A percentile compares a stretch with the other conserved stretches of the same genome.
phyloP scores from a whole-genome alignment of 306 rosid genomes.

The Gynostemma pentaphyllum region DNA sequence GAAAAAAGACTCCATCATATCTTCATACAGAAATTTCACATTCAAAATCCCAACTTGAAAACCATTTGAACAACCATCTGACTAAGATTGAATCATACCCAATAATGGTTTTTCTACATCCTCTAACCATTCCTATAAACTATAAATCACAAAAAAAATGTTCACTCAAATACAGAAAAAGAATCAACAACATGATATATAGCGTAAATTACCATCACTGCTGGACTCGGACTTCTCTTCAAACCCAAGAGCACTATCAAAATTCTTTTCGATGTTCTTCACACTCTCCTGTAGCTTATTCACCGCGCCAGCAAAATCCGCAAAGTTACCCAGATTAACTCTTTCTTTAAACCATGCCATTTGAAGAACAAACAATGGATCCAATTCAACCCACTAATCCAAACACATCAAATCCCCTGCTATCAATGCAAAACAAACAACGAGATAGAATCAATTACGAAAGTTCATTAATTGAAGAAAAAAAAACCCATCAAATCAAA shows the following conservation, averaged over 20 bases:
- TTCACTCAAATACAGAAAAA: not conserved
- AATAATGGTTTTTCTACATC: not conserved
- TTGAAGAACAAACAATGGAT: conserved; percentile 22
- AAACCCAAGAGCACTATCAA: conserved; percentile 81
- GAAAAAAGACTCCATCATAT: not conserved
- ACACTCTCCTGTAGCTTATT: conserved; percentile 99
- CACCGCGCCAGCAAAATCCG: conserved; percentile 96
- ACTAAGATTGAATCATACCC: no score
- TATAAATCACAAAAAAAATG: not conserved
- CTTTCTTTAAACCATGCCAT: conserved; percentile 96
- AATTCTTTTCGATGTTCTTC: conserved; percentile 93
- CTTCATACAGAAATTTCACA: not conserved
- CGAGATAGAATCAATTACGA: not conserved
- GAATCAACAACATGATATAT: conserved; percentile 11
- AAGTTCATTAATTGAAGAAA: not conserved
- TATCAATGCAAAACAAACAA: not conserved
- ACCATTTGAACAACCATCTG: not conserved
- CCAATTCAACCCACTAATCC: conserved; percentile 17
- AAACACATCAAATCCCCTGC: conserved; percentile 19
- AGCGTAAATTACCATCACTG: conserved; percentile 53
- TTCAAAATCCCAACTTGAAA: not conserved
- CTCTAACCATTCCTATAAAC: not conserved
- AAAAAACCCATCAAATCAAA: not conserved
- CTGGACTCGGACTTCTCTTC: conserved; percentile 68
- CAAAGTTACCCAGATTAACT: conserved; percentile 76